Evolutionary conservation across 768 basidiomycete species (phyloP), one percentile per base, ranked within the genome.

Genomic region (Saitozyma sp.): DNA sequence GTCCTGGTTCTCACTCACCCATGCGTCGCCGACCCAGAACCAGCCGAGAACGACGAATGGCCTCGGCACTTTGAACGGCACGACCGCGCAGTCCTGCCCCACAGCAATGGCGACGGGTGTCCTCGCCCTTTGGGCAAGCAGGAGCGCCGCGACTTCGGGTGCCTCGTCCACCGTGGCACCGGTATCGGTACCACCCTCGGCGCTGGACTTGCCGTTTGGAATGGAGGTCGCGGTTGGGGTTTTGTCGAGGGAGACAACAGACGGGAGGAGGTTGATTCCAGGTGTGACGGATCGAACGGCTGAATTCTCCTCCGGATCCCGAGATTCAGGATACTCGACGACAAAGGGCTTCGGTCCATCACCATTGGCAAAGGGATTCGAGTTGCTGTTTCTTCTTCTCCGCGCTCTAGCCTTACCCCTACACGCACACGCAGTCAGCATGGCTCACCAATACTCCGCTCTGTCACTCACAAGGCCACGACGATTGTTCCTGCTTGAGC

Each of bases 1-100:
- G 29, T 41, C 14, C 40, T 29, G 14, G 29, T n/a, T 16, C 9
- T 19, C 8, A 58, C 68, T 39, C 42, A 73, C 74, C 77, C 77
- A 78, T 20, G 75, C 74, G 50, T 75, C 77, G 0, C 65, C 64
- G 16, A 77, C 58, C 74, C 72, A 78, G 62, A 74, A 77, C 77
- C 75, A 78, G 19, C 77, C 77, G 11, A 78, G 62, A 3, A 73
- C 67, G 54, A 74, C 55, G 39, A 73, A 70, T 6, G 71, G 69
- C 42, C 67, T 41, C n/a, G 70, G 68, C 3, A 75, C 67, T 19
- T 65, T 63, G 62, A 75, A 76, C 9, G 75, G 75, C 6, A 65
- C 64, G 29, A 64, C 46, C 9, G 61, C 19, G 54, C 71, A 78
- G 54, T 78, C 77, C 50, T 76, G 70, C 3, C 69, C 63, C 3